These are phyloP conservation scores for Fusarium sublunatum DNA, from an alignment of 2,329 filamentous ascomycete genomes.

Conservation along the genomic window DNA sequence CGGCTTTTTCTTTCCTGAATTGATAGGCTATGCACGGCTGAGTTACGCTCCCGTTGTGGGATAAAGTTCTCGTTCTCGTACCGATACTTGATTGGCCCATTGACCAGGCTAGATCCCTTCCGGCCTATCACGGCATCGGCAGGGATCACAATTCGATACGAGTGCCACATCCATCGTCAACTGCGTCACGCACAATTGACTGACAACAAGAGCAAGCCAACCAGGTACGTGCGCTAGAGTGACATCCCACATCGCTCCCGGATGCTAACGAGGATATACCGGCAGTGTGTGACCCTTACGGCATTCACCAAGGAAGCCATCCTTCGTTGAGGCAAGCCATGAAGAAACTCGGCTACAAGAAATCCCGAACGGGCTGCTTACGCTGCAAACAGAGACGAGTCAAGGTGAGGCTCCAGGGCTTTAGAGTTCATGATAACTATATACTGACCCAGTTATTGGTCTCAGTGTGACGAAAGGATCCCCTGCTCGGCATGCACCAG, in stretches of 20 bases:
- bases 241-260: too few species aligned
- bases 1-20: neutral
- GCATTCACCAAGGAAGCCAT: too few species aligned
- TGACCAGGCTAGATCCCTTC: neutral
- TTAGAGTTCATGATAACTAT: neutral
- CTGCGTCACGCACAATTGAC: neutral
- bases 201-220: neutral
- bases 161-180: neutral
- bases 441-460: neutral
- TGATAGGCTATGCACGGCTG: neutral
- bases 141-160: neutral
- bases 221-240: too few species aligned
- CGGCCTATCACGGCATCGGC: neutral
- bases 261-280: too few species aligned
- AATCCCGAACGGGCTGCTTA: slow-evolving; percentile 17
- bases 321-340: neutral
- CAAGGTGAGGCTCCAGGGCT: slow-evolving; percentile 4
- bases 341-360: slow-evolving; percentile 21
- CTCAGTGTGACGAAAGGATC: slow-evolving; percentile 22
- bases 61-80: slow-evolving; percentile 15
- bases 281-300: too few species aligned
- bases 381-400: slow-evolving; percentile 21
- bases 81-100: neutral
- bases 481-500: slow-evolving; percentile 21
- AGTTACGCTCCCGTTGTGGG: neutral